Evolutionary conservation across 768 basidiomycete genomes (phyloP).

Genomic region (Agaricus blazei): DNA sequence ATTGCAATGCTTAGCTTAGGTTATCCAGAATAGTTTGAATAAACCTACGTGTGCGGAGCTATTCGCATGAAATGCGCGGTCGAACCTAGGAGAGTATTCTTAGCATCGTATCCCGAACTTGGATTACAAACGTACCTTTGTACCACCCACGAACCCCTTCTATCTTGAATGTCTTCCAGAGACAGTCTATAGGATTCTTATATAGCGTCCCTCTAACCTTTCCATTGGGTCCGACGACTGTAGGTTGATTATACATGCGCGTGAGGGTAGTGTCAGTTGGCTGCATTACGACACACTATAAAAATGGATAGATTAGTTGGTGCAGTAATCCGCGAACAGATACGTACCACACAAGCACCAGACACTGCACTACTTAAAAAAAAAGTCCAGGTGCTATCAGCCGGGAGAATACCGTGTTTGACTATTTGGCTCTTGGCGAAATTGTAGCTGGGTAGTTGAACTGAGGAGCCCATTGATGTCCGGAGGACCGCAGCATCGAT

Average conservation of each 20-base stretch:
- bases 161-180: constrained; percentile 90
- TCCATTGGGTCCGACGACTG: constrained; percentile 64
- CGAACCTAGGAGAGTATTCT: constrained; percentile 50
- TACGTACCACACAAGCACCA: constrained; percentile 78
- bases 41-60: constrained; percentile 80
- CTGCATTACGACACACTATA: constrained; percentile 87
- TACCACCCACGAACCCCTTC: constrained; percentile 96
- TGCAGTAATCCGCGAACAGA: background rate
- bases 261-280: constrained; percentile 91
- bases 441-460: constrained; percentile 95
- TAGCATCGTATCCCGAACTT: background rate
- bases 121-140: constrained; percentile 55
- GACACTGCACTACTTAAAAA: constrained; percentile 85
- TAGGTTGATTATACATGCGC: constrained; percentile 95
- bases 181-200: constrained; percentile 89
- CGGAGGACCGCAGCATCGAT: constrained; percentile 91
- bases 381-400: constrained; percentile 83
- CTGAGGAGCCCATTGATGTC: constrained; percentile 93
- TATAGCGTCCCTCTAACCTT: constrained; percentile 73
- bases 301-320: constrained; percentile 10
- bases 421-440: constrained; percentile 84
- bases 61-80: constrained; percentile 93
- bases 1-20: constrained; percentile 4
- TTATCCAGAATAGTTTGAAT: background rate
- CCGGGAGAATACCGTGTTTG: constrained; percentile 58